Evolutionary conservation across 2,329 filamentous ascomycete genomes (phyloP).

Genomic region (Clonostachys rosea): DNA sequence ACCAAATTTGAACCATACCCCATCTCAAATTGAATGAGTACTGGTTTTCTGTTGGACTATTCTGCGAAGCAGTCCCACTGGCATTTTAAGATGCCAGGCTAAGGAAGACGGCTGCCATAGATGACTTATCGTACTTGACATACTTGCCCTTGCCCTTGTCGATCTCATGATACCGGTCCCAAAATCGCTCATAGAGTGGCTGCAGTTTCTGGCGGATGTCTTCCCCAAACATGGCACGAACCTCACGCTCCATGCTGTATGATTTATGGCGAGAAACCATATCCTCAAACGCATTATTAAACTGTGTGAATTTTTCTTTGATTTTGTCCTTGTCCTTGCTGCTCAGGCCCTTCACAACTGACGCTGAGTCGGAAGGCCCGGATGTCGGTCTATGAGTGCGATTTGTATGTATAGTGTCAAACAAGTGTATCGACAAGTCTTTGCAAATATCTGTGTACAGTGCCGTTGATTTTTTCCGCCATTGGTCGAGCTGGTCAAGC

Average conservation of each 20-base stretch:
- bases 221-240: conserved; percentile 71
- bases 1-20: neutral
- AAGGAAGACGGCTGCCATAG: conserved; percentile 63
- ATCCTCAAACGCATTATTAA: conserved; percentile 89
- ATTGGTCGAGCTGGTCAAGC: conserved; percentile 67
- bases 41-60: neutral
- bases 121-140: conserved; percentile 90
- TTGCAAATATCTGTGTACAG: conserved; percentile 86
- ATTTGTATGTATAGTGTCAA: conserved; percentile 90
- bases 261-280: conserved; percentile 77
- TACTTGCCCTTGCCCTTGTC: conserved; percentile 98
- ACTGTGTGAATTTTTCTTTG: conserved; percentile 91
- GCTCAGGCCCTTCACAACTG: conserved; percentile 76
- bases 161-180: conserved; percentile 94
- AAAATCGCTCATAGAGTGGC: conserved; percentile 91
- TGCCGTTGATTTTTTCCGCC: conserved; percentile 80
- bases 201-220: conserved; percentile 91
- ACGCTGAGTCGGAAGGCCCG: conserved; percentile 72
- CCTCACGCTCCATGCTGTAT: conserved; percentile 87
- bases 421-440: conserved; percentile 77
- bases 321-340: conserved; percentile 95
- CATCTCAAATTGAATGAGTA: neutral
- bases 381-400: conserved; percentile 68
- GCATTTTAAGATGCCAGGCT: conserved; percentile 32
- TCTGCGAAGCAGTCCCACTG: neutral